Percentiles rank a stretch among this genome's conserved stretches.
Conservation (phyloP, 352 stramenopile genomes). For the Globisporangium parvum region DNA sequence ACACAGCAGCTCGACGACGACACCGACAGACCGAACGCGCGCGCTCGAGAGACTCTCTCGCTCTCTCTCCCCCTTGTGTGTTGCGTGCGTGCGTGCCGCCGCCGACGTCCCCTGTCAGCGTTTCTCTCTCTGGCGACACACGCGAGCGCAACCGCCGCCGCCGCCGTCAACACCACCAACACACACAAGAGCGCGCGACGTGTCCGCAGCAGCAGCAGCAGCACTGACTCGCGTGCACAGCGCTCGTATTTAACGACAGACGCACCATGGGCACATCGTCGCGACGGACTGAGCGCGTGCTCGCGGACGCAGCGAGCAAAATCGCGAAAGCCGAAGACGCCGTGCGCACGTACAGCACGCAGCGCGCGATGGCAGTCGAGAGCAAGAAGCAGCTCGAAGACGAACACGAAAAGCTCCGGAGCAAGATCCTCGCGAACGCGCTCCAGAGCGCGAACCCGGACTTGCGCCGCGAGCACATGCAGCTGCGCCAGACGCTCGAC, state of each 20-base stretch:
- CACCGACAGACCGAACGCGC: too few species aligned
- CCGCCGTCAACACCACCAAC: background rate
- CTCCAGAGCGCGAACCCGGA: constrained; percentile 75
- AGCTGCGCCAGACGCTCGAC: constrained; percentile 79
- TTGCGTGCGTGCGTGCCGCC: too few species aligned
- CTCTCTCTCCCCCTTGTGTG: too few species aligned
- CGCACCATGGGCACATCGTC: constrained; percentile 38
- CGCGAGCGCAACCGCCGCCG: background rate
- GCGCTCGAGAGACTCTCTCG: too few species aligned
- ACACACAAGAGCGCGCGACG: background rate
- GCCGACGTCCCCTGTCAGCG: too few species aligned
- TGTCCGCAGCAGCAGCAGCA: background rate
- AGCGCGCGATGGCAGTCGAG: constrained; percentile 40
- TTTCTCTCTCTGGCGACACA: background rate
- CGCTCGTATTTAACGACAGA: constrained; percentile 2
- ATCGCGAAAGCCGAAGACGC: constrained; percentile 66
- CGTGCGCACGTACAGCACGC: constrained; percentile 44
- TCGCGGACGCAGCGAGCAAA: constrained; percentile 68
- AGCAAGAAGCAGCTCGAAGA: constrained; percentile 75
- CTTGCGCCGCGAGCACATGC: constrained; percentile 72
- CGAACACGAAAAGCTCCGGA: constrained; percentile 75
- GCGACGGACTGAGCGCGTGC: constrained; percentile 49
- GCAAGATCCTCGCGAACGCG: constrained; percentile 70
- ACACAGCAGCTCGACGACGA: too few species aligned
- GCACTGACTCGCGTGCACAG: background rate